Evolutionary conservation across 2,329 filamentous ascomycete genomes (phyloP).

Genomic region (Hypoxylon sp.): DNA sequence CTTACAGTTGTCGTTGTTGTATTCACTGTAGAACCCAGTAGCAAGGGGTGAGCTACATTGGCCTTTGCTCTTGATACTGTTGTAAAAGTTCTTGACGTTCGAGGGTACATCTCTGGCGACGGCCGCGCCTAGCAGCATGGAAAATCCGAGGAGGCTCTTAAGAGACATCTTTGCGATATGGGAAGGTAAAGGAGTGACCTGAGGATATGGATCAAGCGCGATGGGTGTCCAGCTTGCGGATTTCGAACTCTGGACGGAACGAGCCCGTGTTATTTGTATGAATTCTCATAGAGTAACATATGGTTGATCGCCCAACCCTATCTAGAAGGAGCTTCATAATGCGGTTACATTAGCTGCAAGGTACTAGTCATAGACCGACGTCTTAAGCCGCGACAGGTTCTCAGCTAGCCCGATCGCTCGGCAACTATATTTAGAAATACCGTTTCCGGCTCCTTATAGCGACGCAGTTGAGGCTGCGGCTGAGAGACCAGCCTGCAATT

Average conservation of each 20-base stretch:
- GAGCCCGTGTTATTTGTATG: slow-evolving; percentile 29
- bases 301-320: slow-evolving; percentile 13
- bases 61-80: slow-evolving; percentile 57
- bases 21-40: slow-evolving; percentile 59
- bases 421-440: slow-evolving; percentile 39
- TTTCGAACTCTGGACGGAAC: neutral
- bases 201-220: neutral
- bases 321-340: slow-evolving; percentile 33
- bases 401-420: neutral
- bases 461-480: slow-evolving; percentile 30
- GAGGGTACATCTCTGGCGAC: slow-evolving; percentile 54
- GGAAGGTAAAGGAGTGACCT: neutral
- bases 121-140: slow-evolving; percentile 39
- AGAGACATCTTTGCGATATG: slow-evolving; percentile 39
- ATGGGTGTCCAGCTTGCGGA: slow-evolving; percentile 7
- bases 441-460: slow-evolving; percentile 29
- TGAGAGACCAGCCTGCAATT: slow-evolving; percentile 8
- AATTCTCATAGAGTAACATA: slow-evolving; percentile 13
- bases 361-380: neutral
- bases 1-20: slow-evolving; percentile 57
- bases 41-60: slow-evolving; percentile 58
- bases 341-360: slow-evolving; percentile 18
- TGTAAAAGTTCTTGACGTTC: slow-evolving; percentile 60
- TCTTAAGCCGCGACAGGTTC: slow-evolving; percentile 4
- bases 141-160: slow-evolving; percentile 40